Base-by-base conservation (phyloP, 352 stramenopile species). In the Phytophthora melonis region DNA sequence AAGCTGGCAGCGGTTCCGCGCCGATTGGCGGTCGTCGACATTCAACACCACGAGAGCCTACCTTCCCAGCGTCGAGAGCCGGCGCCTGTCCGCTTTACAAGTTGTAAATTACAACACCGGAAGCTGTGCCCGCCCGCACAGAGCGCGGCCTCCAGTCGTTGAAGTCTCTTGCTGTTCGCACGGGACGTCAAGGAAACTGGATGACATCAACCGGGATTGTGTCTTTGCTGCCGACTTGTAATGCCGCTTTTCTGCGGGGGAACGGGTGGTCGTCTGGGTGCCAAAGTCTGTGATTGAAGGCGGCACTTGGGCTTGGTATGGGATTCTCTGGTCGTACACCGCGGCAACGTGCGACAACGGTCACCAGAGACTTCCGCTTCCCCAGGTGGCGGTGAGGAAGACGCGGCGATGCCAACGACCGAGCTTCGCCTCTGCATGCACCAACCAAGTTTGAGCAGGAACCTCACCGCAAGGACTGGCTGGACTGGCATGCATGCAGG, bases 331-430 rank as follows among this genome's bases (percentile, higher is more conserved):
- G 32, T 36, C 32, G 32, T 36, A 58, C 36, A 34, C 25, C 18
- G 7, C 8, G 39, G 5, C 41, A 43, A 66, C 36, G 65, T 72
- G 65, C 47, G 65, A 72, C 57, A 71, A 54, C 49, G 16, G 10
- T 50, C 1, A 63, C 9, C 16, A 7, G 57, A 61, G 65, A 53
- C 34, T 68, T 73, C 66, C 19, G 36, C 21, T 11, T 43, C 6
- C 50, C 25, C 66, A 73, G 60, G 66, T 68, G 66, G 66, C 52
- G 39, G 66, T 68, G 66, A 52, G 34, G 66, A 58, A 73, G 66
- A 62, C 49, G 16, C 27, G 39, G 32, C 66, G 21, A 47, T 10
- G 55, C 49, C 21, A 49, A 36, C 39, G 16, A 65, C 41, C 16
- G 23, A n/a, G n/a, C 47, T 10, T 27, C 55, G n/a, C 39, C 30